Percentiles rank a stretch among this genome's conserved stretches.
phyloP scores from a whole-genome alignment of 768 basidiomycete genomes.

The Terana coerulea region DNA sequence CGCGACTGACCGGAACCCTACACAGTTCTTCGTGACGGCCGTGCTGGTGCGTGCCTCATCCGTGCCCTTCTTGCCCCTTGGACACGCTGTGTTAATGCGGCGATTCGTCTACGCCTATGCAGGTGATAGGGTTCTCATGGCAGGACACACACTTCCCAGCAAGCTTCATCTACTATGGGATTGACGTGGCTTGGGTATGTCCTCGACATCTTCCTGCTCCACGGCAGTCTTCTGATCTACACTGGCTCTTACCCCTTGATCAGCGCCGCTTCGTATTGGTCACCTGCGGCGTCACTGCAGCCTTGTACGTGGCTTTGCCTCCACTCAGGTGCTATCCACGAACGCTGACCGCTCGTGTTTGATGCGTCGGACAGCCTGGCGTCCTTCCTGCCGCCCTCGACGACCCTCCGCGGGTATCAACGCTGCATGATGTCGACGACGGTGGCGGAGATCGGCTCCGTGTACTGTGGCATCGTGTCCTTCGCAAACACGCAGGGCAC shows the following conservation, averaged over 20 bases:
- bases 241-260: not conserved
- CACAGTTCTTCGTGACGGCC: conserved; percentile 52
- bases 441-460: conserved; percentile 58
- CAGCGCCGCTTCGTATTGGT: conserved; percentile 71
- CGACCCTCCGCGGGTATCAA: conserved; percentile 71
- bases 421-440: conserved; percentile 68
- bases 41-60: conserved; percentile 45
- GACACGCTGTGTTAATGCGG: not conserved
- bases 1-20: not conserved
- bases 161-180: conserved; percentile 55
- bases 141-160: conserved; percentile 48
- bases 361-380: conserved; percentile 29
- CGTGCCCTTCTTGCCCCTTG: not conserved
- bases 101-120: not conserved
- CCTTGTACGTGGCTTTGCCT: conserved; percentile 51
- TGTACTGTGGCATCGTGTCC: conserved; percentile 76
- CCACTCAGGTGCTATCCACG: conserved; percentile 3
- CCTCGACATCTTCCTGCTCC: not conserved
- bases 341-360: not conserved
- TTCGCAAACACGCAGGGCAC: conserved; percentile 53
- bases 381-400: conserved; percentile 71
- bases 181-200: conserved; percentile 67
- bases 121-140: conserved; percentile 77
- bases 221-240: not conserved
- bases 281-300: conserved; percentile 65